These are phyloP conservation scores for Rhododendron molle DNA, from an alignment of 148 eudicot genomes.

Conservation along the genomic window DNA sequence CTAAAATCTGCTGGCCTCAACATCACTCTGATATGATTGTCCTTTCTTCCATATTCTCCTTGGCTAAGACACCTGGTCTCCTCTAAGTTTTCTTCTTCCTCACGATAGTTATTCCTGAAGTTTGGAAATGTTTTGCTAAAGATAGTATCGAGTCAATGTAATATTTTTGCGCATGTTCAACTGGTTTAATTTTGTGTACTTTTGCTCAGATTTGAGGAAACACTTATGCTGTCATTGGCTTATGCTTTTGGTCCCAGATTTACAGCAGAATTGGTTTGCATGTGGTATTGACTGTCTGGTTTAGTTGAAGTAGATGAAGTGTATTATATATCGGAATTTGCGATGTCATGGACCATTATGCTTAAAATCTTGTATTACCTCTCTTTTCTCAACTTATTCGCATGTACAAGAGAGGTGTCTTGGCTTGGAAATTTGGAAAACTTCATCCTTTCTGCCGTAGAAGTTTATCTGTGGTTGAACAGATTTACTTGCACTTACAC, in stretches of 20 bases:
- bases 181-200: not conserved
- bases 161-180: not conserved
- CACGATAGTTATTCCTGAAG: not conserved
- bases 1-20: not conserved
- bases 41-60: not conserved
- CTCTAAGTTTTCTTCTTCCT: not conserved
- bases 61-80: not conserved
- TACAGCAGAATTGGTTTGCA: not conserved
- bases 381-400: not conserved
- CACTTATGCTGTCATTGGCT: not conserved
- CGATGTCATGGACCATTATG: not conserved
- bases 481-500: not conserved
- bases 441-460: not conserved
- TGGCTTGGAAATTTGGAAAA: not conserved
- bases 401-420: not conserved
- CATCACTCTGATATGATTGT: not conserved
- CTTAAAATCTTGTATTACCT: not conserved
- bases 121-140: not conserved
- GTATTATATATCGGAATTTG: not conserved
- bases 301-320: not conserved
- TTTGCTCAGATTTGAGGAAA: not conserved
- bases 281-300: not conserved
- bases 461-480: not conserved
- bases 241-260: not conserved
- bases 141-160: not conserved